Base-by-base conservation (phyloP, 805 yeast species). In the Metschnikowia henanensis region DNA sequence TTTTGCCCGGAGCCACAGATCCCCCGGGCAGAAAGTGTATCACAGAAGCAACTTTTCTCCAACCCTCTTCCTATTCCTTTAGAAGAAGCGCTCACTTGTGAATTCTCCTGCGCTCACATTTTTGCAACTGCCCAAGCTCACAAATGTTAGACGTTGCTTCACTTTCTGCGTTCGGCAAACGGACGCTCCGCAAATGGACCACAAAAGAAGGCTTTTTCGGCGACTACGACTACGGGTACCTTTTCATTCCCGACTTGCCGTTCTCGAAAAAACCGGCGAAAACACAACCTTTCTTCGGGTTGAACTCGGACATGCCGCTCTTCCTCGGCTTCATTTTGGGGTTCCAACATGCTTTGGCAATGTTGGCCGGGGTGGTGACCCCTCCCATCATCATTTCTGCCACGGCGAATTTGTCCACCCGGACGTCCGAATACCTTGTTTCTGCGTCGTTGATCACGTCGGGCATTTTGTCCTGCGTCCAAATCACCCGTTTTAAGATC, bases 311-410 rank as follows among this genome's bases (percentile, higher is more conserved):
- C 1, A 82, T 91, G 80, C 97, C 97, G 0, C 53, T 89, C n/a
- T 53, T 85, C 6, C 70, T 90, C 45, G 95, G 95, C 1, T 62
- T 85, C 45, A 44, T 90, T 9, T 75, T 91, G 26, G 97, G 97
- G 15, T 74, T 90, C 50, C 97, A 90, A 68, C 97, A 90, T 60
- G 70, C 95, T 1, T 64, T 90, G 51, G 81, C 97, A 20, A 90
- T 91, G 96, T 68, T 90, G 67, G 97, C 96, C 13, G 97, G 97
- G 57, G 79, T 90, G 39, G 84, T 86, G 29, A 72, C 94, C 6
- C 96, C 97, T 7, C 92, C 96, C 3, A 67, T 90, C 42, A 70
- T 90, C 51, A 85, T 88, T 37, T 71, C 90, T 0, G 55, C 73
- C 10, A 62, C 77, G 21, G 92, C 92, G 7, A 75, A 85, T 60